phyloP scores from a whole-genome alignment of 805 yeast genomes.

The Lipomyces kockii region DNA sequence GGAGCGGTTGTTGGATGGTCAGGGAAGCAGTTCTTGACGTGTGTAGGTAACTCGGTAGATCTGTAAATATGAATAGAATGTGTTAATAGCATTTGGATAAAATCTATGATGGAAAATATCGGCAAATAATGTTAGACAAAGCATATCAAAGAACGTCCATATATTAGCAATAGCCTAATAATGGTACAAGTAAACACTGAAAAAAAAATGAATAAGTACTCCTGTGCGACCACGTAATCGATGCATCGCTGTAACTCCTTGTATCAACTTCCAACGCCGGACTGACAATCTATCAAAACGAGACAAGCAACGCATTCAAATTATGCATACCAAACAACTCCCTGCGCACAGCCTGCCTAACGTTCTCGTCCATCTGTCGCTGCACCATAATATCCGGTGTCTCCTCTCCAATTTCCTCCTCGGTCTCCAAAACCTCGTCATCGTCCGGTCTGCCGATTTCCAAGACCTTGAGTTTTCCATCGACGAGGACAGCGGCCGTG shows the following conservation, averaged over 20 bases:
- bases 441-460: slow-evolving; percentile 19
- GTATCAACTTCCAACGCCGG: background rate
- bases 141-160: background rate
- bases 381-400: slow-evolving; percentile 8
- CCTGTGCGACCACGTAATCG: background rate
- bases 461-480: slow-evolving; percentile 17
- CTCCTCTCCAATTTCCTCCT: slow-evolving; percentile 1
- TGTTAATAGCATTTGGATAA: background rate
- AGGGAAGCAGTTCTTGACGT: slow-evolving; percentile 12
- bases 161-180: too few relatives aligned
- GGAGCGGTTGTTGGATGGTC: slow-evolving; percentile 14
- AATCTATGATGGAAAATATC: background rate
- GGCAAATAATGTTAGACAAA: background rate
- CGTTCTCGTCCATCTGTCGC: slow-evolving; percentile 17
- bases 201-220: background rate
- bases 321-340: slow-evolving; percentile 32
- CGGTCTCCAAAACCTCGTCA: background rate
- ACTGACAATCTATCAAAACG: slow-evolving; percentile 8
- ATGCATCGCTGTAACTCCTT: background rate
- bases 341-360: slow-evolving; percentile 25
- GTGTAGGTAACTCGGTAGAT: background rate
- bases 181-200: too few relatives aligned
- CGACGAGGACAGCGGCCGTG: slow-evolving; percentile 20
- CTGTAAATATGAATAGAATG: slow-evolving; percentile 1
- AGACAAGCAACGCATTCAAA: slow-evolving; percentile 27